Percentiles rank a stretch among this genome's conserved stretches.
These are phyloP conservation scores for Candida ulmi DNA, from an alignment of 805 yeast genomes.

Conservation along the genomic window DNA sequence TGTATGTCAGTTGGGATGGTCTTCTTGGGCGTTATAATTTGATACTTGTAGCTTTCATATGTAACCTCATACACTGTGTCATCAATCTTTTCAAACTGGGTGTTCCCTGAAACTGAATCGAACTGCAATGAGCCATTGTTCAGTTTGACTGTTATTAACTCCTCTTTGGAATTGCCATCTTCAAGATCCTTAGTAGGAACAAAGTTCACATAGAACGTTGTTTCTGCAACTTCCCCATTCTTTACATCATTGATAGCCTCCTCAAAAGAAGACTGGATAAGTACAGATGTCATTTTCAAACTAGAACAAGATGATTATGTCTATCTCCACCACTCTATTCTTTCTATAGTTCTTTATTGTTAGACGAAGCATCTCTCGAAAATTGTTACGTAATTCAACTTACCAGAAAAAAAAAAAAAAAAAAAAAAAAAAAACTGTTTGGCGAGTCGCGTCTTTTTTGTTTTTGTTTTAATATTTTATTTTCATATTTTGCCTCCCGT, in stretches of 20 bases:
- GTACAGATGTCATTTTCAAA: slow-evolving; percentile 10
- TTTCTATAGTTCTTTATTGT: too few species aligned
- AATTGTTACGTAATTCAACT: background rate
- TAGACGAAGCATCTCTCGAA: too few species aligned
- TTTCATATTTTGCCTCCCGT: too few species aligned
- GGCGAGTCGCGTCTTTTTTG: background rate
- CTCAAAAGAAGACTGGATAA: slow-evolving; percentile 38
- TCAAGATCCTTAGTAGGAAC: slow-evolving; percentile 13
- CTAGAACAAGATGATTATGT: too few species aligned
- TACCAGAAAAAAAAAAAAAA: too few species aligned
- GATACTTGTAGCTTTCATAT: slow-evolving; percentile 10
- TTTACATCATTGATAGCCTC: slow-evolving; percentile 37
- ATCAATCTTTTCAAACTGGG: slow-evolving; percentile 6
- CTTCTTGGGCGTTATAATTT: slow-evolving; percentile 9
- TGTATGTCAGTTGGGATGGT: slow-evolving; percentile 1
- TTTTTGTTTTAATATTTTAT: too few species aligned
- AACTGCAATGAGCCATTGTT: slow-evolving; percentile 10
- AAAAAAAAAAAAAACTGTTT: too few species aligned
- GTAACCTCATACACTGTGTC: background rate
- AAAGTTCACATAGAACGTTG: slow-evolving; percentile 38
- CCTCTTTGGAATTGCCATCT: slow-evolving; percentile 23
- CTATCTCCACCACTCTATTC: too few species aligned
- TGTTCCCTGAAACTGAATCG: slow-evolving; percentile 10
- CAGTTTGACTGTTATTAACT: slow-evolving; percentile 21
- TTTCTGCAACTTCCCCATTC: slow-evolving; percentile 20